Conservation (phyloP, 352 stramenopile genomes). For the Plasmopara muralis region DNA sequence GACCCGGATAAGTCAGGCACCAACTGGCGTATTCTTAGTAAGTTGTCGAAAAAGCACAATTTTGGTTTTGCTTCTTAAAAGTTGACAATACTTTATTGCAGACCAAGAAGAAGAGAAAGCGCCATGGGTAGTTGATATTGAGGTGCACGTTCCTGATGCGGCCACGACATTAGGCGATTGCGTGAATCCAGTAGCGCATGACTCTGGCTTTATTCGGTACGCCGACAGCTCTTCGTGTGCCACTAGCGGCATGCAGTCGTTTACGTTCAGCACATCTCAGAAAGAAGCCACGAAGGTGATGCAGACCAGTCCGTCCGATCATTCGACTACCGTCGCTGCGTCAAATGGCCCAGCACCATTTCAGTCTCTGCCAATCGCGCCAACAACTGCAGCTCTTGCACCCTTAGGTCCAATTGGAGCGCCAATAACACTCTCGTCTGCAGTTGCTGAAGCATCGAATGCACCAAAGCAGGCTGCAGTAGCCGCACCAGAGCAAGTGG, state of each 20-base stretch:
- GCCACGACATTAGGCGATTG: conserved; percentile 32
- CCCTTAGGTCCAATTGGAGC: conserved; percentile 1
- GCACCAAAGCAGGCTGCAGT: conserved; percentile 27
- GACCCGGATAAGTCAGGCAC: conserved; percentile 71
- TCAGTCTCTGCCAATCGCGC: conserved; percentile 11
- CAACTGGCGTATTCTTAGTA: conserved; percentile 69
- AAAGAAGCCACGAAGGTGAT: conserved; percentile 27
- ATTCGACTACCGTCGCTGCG: not conserved
- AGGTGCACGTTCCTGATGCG: conserved; percentile 29
- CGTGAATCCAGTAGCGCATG: conserved; percentile 53
- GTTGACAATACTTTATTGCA: conserved; percentile 8
- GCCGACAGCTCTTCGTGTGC: conserved; percentile 25
- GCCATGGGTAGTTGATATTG: conserved; percentile 50
- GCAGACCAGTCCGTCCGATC: conserved; percentile 1
- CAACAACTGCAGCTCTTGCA: conserved; percentile 4
- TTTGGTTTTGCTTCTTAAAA: no score
- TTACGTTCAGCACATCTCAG: conserved; percentile 63
- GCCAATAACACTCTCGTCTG: conserved; percentile 9
- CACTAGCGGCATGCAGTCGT: conserved; percentile 43
- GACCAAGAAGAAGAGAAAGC: conserved; percentile 35
- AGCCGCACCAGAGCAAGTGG: conserved; percentile 26
- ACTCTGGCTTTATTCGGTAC: conserved; percentile 56
- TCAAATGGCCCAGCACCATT: conserved; percentile 3
- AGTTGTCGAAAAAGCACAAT: conserved; percentile 3
- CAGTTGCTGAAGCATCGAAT: conserved; percentile 11